Percentiles rank a stretch among this genome's conserved stretches.
Evolutionary conservation across 352 stramenopile genomes (phyloP).

Genomic region (Globisporangium camurandrum): DNA sequence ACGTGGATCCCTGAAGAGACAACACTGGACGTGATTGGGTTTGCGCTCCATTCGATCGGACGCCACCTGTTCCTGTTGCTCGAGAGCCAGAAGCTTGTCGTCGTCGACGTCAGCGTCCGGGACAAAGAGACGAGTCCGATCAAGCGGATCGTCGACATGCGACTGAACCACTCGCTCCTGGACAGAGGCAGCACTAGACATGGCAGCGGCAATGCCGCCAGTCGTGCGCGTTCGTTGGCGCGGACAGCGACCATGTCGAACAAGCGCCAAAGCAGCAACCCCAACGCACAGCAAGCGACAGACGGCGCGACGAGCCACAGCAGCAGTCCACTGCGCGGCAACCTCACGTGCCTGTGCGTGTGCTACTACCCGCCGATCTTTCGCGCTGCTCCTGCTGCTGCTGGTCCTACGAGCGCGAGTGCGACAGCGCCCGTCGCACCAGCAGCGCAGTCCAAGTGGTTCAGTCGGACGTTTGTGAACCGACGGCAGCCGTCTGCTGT

Average conservation of each 20-base stretch:
- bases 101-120: slow-evolving; percentile 29
- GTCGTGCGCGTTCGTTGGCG: too few relatives aligned
- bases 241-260: too few relatives aligned
- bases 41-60: slow-evolving; percentile 42
- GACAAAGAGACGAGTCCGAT: slow-evolving; percentile 15
- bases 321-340: background rate
- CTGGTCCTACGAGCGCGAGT: slow-evolving; percentile 6
- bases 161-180: slow-evolving; percentile 1
- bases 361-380: slow-evolving; percentile 60
- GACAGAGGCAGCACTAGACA: background rate
- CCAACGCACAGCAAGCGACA: background rate
- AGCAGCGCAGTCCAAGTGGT: slow-evolving; percentile 22
- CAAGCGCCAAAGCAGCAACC: too few relatives aligned
- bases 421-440: slow-evolving; percentile 5
- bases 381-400: too few relatives aligned
- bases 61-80: slow-evolving; percentile 52
- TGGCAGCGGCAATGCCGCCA: background rate
- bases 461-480: slow-evolving; percentile 26
- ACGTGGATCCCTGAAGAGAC: slow-evolving; percentile 71
- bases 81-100: slow-evolving; percentile 41
- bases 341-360: slow-evolving; percentile 25
- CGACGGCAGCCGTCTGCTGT: slow-evolving; percentile 11
- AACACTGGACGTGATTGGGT: slow-evolving; percentile 44
- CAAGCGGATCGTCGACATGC: slow-evolving; percentile 31
- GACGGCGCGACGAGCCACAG: background rate